These are phyloP conservation scores for Fusarium neocosmosporiellum DNA, from an alignment of 2,329 filamentous ascomycete species.

Conservation along the genomic window DNA sequence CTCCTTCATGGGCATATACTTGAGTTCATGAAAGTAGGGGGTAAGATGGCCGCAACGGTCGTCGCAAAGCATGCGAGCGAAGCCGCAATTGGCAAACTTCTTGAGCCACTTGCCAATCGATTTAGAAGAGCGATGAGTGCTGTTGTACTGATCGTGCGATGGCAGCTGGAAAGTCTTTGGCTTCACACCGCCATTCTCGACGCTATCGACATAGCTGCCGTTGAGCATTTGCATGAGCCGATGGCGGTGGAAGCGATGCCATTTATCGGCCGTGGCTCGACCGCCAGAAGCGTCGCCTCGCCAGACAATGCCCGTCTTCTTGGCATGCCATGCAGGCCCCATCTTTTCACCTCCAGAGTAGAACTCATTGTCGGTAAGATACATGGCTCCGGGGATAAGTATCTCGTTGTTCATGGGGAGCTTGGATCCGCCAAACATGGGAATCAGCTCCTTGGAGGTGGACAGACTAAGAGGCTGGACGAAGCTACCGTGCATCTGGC, in stretches of 20 bases:
- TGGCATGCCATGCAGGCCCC: conserved; percentile 68
- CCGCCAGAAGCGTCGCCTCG: conserved; percentile 74
- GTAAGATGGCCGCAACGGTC: conserved; percentile 54
- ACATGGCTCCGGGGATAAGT: conserved; percentile 73
- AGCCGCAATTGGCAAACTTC: conserved; percentile 56
- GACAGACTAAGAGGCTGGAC: conserved; percentile 64
- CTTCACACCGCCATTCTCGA: conserved; percentile 55
- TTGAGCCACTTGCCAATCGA: conserved; percentile 56
- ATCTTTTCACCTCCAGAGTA: conserved; percentile 68
- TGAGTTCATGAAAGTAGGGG: conserved; percentile 49
- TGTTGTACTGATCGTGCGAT: conserved; percentile 55
- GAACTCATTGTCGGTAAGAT: conserved; percentile 67
- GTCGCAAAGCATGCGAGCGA: conserved; percentile 55
- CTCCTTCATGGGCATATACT: conserved; percentile 55
- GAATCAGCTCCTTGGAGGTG: conserved; percentile 65
- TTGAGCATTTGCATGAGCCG: conserved; percentile 78
- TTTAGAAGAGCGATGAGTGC: conserved; percentile 47
- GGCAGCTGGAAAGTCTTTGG: conserved; percentile 64
- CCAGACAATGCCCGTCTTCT: conserved; percentile 69
- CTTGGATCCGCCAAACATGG: conserved; percentile 72
- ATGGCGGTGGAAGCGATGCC: conserved; percentile 77
- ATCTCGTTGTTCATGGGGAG: conserved; percentile 73
- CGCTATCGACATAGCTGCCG: conserved; percentile 63
- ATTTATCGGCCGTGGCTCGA: conserved; percentile 63
- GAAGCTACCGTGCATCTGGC: conserved; percentile 66